These are phyloP conservation scores for Cyberlindnera amylophila DNA, from an alignment of 805 yeast species.

Conservation along the genomic window DNA sequence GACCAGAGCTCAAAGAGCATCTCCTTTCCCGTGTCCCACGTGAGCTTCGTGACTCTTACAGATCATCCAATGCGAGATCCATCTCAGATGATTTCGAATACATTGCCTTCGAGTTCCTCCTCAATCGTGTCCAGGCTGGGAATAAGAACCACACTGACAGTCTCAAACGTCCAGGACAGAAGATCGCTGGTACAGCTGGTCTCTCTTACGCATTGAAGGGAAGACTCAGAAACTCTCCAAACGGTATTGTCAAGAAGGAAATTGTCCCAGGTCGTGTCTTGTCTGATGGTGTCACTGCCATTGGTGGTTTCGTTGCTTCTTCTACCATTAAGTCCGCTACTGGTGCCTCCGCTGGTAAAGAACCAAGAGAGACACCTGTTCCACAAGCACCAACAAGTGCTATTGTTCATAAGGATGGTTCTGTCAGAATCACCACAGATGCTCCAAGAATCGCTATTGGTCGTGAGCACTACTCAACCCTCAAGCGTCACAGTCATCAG, in stretches of 20 bases:
- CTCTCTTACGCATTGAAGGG: slow-evolving; percentile 68
- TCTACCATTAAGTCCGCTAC: no score
- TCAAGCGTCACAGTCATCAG: no score
- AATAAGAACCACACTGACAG: slow-evolving; percentile 12
- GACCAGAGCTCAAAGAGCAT: slow-evolving; percentile 53
- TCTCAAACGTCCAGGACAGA: slow-evolving; percentile 9
- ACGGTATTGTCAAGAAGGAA: slow-evolving; percentile 53
- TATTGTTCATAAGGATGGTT: slow-evolving; percentile 34
- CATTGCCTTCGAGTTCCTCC: slow-evolving; percentile 30
- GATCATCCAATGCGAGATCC: slow-evolving; percentile 9
- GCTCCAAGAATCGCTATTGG: not conserved
- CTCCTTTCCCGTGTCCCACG: slow-evolving; percentile 49
- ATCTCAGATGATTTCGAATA: slow-evolving; percentile 30
- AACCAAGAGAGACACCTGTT: slow-evolving; percentile 39
- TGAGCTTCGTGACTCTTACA: slow-evolving; percentile 24
- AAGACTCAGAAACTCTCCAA: slow-evolving; percentile 63
- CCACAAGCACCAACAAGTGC: slow-evolving; percentile 34
- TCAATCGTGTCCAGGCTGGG: slow-evolving; percentile 3
- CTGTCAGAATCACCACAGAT: slow-evolving; percentile 18
- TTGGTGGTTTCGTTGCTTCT: slow-evolving; percentile 50
- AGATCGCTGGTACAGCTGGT: slow-evolving; percentile 70
- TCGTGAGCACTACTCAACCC: slow-evolving; percentile 2
- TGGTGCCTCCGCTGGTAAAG: slow-evolving; percentile 34
- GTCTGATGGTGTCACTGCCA: slow-evolving; percentile 44
- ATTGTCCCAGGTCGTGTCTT: slow-evolving; percentile 68